Percentiles rank a stretch among this genome's conserved stretches.
These are phyloP conservation scores for Rhodosporidiobolus sp. DNA, from an alignment of 768 basidiomycete genomes.

Conservation along the genomic window DNA sequence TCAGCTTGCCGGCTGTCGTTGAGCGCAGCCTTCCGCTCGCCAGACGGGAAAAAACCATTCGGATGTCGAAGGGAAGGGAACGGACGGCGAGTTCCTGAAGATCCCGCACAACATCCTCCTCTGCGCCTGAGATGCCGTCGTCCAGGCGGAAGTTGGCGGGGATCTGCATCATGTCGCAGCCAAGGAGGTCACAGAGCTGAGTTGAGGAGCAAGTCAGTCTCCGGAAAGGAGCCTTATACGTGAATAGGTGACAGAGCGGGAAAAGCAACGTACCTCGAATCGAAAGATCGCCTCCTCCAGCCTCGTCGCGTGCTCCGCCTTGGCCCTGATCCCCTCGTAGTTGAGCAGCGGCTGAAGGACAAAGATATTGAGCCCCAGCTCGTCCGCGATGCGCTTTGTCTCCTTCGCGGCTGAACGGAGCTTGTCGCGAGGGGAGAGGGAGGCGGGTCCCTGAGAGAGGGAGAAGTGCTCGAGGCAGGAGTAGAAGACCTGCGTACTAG, in stretches of 20 bases:
- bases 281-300: conserved; percentile 22
- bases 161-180: conserved; percentile 32
- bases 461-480: conserved; percentile 25
- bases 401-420: conserved; percentile 12
- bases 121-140: conserved; percentile 20
- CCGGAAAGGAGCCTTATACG: no score
- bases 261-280: conserved; percentile 16
- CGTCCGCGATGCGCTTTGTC: conserved; percentile 7
- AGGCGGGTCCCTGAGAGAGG: neutral
- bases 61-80: no score
- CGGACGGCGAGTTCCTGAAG: conserved; percentile 30
- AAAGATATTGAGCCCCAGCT: conserved; percentile 18
- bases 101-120: conserved; percentile 24
- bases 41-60: no score
- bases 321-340: conserved; percentile 30
- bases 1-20: no score
- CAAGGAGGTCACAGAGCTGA: conserved; percentile 29
- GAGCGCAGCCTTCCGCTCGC: no score
- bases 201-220: neutral
- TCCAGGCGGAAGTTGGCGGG: conserved; percentile 30
- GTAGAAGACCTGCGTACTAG: conserved; percentile 25
- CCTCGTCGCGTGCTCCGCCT: conserved; percentile 17
- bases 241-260: no score
- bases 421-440: neutral
- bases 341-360: conserved; percentile 26